Percentiles rank a stretch among this genome's conserved stretches.
These are phyloP conservation scores for Sechiopsis laciniata DNA, from an alignment of 306 rosid genomes.

Conservation along the genomic window DNA sequence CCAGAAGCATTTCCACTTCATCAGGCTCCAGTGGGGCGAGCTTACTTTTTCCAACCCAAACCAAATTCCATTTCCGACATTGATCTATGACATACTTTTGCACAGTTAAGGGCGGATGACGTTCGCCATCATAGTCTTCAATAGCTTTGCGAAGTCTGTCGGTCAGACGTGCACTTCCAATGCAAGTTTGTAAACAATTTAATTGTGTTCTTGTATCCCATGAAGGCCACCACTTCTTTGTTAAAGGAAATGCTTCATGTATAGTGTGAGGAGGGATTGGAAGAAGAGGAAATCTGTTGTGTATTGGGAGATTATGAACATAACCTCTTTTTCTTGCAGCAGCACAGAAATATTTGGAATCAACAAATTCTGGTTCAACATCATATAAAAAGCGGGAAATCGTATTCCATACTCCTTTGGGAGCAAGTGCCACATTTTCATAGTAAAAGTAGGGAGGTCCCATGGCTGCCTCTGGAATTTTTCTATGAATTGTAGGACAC, in stretches of 20 bases:
- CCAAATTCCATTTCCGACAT: conserved; percentile 91
- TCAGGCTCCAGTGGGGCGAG: conserved; percentile 92
- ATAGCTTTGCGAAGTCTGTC: conserved; percentile 73
- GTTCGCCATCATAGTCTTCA: conserved; percentile 45
- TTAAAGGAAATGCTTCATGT: conserved; percentile 69
- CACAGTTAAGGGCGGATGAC: conserved; percentile 46
- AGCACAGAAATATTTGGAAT: conserved; percentile 80
- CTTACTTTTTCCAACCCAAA: conserved; percentile 97
- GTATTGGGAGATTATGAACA: conserved; percentile 80
- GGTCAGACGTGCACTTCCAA: conserved; percentile 62
- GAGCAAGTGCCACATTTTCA: conserved; percentile 95
- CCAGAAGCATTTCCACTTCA: conserved; percentile 79
- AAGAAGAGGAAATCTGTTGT: conserved; percentile 63
- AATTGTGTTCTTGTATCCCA: conserved; percentile 76
- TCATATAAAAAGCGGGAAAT: conserved; percentile 76
- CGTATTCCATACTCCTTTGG: conserved; percentile 89
- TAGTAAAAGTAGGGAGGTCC: conserved; percentile 93
- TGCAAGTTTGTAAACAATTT: conserved; percentile 70
- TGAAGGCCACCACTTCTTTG: conserved; percentile 92
- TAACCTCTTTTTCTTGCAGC: conserved; percentile 92
- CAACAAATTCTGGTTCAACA: conserved; percentile 85
- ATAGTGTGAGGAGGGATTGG: conserved; percentile 74
- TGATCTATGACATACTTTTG: conserved; percentile 59
- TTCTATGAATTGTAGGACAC: conserved; percentile 28
- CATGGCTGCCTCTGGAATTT: conserved; percentile 57